These are phyloP conservation scores for Chalara sp. DNA, from an alignment of 2,329 filamentous ascomycete species.

Conservation along the genomic window DNA sequence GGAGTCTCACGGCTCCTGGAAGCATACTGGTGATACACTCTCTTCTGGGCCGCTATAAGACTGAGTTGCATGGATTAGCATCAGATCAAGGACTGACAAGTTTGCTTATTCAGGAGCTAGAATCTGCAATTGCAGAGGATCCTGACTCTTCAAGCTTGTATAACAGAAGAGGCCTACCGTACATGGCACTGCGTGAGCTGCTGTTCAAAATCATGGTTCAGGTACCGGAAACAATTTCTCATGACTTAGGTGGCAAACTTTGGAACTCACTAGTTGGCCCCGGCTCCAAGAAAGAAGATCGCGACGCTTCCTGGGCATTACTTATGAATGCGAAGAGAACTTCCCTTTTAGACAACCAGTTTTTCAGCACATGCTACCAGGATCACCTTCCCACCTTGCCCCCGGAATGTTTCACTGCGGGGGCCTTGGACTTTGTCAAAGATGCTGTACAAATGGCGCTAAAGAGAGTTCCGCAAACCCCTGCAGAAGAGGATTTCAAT, in stretches of 20 bases:
- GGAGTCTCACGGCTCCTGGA: slow-evolving; percentile 59
- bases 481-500: slow-evolving; percentile 42
- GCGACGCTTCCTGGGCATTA: slow-evolving; percentile 60
- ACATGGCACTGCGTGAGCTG: slow-evolving; percentile 48
- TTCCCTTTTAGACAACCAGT: slow-evolving; percentile 43
- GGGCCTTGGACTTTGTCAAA: slow-evolving; percentile 57
- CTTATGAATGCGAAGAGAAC: slow-evolving; percentile 48
- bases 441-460: slow-evolving; percentile 32
- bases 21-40: slow-evolving; percentile 61
- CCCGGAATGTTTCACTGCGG: slow-evolving; percentile 50
- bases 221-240: slow-evolving; percentile 54
- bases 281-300: slow-evolving; percentile 52
- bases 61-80: slow-evolving; percentile 51
- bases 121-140: slow-evolving; percentile 30
- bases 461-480: background rate
- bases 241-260: slow-evolving; percentile 54
- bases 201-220: slow-evolving; percentile 51
- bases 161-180: slow-evolving; percentile 36
- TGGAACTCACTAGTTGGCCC: slow-evolving; percentile 70
- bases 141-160: slow-evolving; percentile 17
- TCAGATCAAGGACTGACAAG: slow-evolving; percentile 54
- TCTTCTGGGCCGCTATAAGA: slow-evolving; percentile 37
- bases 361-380: slow-evolving; percentile 45
- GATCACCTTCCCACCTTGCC: slow-evolving; percentile 52
- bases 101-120: slow-evolving; percentile 59